A percentile compares a stretch with the other conserved stretches of the same genome.
These are phyloP conservation scores for Solanum tarapatanum DNA, from an alignment of 257 asterid species.

Conservation along the genomic window DNA sequence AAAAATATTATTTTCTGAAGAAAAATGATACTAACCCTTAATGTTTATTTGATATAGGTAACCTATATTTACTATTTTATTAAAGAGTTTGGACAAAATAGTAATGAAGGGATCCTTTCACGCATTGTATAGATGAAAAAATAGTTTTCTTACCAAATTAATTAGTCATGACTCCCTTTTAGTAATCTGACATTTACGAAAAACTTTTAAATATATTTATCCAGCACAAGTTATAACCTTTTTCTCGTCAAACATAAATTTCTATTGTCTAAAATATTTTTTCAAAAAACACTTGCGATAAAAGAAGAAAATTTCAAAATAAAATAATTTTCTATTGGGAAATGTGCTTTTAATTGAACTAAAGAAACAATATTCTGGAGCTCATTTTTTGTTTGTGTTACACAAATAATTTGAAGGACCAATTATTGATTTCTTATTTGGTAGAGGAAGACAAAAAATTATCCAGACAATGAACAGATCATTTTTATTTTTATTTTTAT, in stretches of 20 bases:
- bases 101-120: too few relatives aligned
- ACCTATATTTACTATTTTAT: not conserved
- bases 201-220: not conserved
- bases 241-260: not conserved
- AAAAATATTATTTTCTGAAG: not conserved
- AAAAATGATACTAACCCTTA: not conserved
- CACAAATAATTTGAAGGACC: not conserved
- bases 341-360: not conserved
- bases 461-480: not conserved
- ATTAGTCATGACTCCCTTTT: not conserved
- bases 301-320: not conserved
- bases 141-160: too few relatives aligned
- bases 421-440: not conserved
- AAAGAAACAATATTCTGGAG: not conserved
- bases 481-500: not conserved
- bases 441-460: not conserved
- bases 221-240: not conserved
- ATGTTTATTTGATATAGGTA: too few relatives aligned
- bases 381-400: not conserved
- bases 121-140: too few relatives aligned
- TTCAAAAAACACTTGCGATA: not conserved
- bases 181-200: not conserved
- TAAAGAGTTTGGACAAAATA: too few relatives aligned
- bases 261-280: not conserved
- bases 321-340: not conserved